These are phyloP conservation scores for Sugiyamaella neomexicana DNA, from an alignment of 1,139 yeast species.

Conservation along the genomic window DNA sequence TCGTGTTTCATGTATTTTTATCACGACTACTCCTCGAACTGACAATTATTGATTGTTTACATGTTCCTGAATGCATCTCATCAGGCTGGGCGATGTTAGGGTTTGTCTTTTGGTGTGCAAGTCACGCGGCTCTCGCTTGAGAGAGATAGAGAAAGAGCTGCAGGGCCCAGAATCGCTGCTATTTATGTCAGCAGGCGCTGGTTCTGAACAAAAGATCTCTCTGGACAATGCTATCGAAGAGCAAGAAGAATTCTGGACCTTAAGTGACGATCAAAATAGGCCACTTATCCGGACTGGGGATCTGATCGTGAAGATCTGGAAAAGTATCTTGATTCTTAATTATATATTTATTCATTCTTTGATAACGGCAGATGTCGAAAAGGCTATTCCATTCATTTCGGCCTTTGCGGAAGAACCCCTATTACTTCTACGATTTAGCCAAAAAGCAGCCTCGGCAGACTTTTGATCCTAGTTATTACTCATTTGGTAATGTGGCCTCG, in stretches of 20 bases:
- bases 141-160: background rate
- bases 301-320: background rate
- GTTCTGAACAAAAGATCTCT: no score
- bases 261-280: background rate
- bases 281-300: background rate
- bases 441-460: conserved; percentile 31
- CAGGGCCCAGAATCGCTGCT: no score
- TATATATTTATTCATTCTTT: background rate
- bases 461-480: conserved; percentile 30
- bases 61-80: conserved; percentile 9
- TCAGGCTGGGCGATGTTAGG: conserved; percentile 8
- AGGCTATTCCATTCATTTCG: conserved; percentile 11
- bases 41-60: conserved; percentile 11
- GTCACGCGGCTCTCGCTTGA: background rate
- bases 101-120: background rate
- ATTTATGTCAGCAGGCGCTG: no score
- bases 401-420: conserved; percentile 34
- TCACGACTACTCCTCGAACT: background rate
- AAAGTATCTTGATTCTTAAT: background rate
- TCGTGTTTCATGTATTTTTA: background rate
- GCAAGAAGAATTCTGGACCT: no score
- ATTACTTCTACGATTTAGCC: conserved; percentile 39
- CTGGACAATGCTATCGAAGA: no score
- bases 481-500: conserved; percentile 22
- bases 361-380: conserved; percentile 3